Conservation (phyloP, 2,329 filamentous ascomycete genomes). For the Fusarium siculi region DNA sequence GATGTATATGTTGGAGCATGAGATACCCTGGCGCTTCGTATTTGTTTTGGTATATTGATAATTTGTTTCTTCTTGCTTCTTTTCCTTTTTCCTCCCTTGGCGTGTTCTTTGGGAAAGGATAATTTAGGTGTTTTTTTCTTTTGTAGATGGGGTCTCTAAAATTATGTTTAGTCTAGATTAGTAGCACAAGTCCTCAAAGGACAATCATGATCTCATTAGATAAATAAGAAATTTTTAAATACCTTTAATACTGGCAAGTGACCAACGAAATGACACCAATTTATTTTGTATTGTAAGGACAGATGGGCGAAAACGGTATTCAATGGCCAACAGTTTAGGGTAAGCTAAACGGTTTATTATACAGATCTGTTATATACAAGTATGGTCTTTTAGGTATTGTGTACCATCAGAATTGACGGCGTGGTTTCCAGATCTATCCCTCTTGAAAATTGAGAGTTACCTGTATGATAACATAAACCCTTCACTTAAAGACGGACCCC, state of each 20-base stretch:
- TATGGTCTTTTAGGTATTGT: neutral
- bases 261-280: neutral
- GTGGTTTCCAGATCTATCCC: too few species aligned
- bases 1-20: neutral
- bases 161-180: neutral
- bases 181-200: neutral
- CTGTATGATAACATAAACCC: neutral
- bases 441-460: neutral
- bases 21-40: slow-evolving; percentile 24
- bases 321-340: neutral
- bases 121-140: neutral
- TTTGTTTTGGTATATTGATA: neutral
- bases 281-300: too few species aligned
- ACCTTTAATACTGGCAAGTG: neutral
- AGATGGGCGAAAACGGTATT: neutral
- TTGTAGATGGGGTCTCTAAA: neutral
- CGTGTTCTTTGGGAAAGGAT: neutral
- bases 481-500: neutral
- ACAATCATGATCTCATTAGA: neutral
- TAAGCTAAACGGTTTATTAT: neutral
- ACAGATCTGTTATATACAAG: neutral
- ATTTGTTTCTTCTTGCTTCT: neutral
- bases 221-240: neutral
- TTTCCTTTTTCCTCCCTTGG: neutral
- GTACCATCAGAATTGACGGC: neutral